Evolutionary conservation across 2,329 filamentous ascomycete species (phyloP), one percentile per base, ranked within the genome.

Genomic region (Purpureocillium takamizusanense): DNA sequence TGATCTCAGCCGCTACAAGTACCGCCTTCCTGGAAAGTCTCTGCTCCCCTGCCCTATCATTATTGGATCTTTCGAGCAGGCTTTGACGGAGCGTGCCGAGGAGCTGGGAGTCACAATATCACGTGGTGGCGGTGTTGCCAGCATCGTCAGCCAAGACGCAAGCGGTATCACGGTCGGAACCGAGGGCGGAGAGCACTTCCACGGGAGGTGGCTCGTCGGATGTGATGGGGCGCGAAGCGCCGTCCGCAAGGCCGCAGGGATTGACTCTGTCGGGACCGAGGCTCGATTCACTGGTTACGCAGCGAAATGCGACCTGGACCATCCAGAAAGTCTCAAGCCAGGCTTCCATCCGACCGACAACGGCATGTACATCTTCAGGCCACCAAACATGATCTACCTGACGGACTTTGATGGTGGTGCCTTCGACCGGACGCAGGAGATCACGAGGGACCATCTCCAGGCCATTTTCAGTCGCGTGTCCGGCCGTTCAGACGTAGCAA

Each of bases 171-270:
- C 21, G 21, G 21, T 25, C 21, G 21, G 10, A 10, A 25, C 21
- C 10, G 21, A 25, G 21, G 21, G 6, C 10, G 21, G 34, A 18
- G 33, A 50, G 17, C 38, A 21, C 1, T 57, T 60, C 18, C 39
- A 40, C 10, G 51, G 42, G 5, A 50, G 52, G 18, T 67, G 63
- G 56, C 53, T 67, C 3, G 55, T 66, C 2, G 65, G 64, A 11
- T 67, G 63, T 38, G 65, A 69, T 42, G 63, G 63, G 13, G 63
- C 61, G 4, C 56, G 56, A 13, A 67, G 63, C 42, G 41, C 47
- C 4, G 50, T 66, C n/a, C 57, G 65, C 39, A 54, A 56, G 34
- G 47, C 53, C n/a, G 59, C 54, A 1, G 57, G 55, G 2, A 59
- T 67, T 42, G 46, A 52, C 2, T 60, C 65, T 39, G 45, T 48